Evolutionary conservation across 1,139 yeast genomes (phyloP), one percentile per base, ranked within the genome.

Genomic region (Geotrichum bryndzae): DNA sequence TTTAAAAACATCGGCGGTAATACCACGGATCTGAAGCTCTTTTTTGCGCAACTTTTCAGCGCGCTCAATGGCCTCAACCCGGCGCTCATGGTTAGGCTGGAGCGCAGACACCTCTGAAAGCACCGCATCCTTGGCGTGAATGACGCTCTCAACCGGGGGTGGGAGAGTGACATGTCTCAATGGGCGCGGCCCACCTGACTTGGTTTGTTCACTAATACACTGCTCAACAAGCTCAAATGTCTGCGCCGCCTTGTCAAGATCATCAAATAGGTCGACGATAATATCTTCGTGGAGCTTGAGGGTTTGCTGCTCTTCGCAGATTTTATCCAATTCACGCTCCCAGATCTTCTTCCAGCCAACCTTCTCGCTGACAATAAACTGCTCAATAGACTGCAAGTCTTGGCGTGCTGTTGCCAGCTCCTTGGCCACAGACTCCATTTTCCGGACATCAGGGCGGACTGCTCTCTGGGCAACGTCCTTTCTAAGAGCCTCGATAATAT

Each of bases 401-500:
- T 68, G 62, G 62, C 82, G 80, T 0, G 96, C 94, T 1, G 76
- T 79, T 4, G 71, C 77, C 31, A 94, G 80, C 66, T 91, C 96
- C 66, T 84, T 84, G 15, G 81, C 70, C 1, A 95, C 87, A 41
- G 80, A 77, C 53, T 82, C 86, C 50, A 94, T 76, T 69, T 91
- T 96, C 65, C 87, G 86, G 55, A 82, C 84, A 0, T 90, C 79
- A 15, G 96, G 92, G 55, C 92, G 82, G 0, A 91, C 95, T 23
- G 97, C 97, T 66, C 97, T 82, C 65, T 87, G 90, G 0, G 96
- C 96, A 13, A 94, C 97, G 74, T 92, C 99, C 67, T 90, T 86
- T 64, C 97, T 80, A 63, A 94, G 78, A 0, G 91, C 91, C 70
- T 95, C 99, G 74, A 95, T 89, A 6, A 89, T 74, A 74, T 95